A percentile compares a stretch with the other conserved stretches of the same genome.
phyloP scores from a whole-genome alignment of 1,284 basidiomycete genomes.

The Ganoderma resinaceum region DNA sequence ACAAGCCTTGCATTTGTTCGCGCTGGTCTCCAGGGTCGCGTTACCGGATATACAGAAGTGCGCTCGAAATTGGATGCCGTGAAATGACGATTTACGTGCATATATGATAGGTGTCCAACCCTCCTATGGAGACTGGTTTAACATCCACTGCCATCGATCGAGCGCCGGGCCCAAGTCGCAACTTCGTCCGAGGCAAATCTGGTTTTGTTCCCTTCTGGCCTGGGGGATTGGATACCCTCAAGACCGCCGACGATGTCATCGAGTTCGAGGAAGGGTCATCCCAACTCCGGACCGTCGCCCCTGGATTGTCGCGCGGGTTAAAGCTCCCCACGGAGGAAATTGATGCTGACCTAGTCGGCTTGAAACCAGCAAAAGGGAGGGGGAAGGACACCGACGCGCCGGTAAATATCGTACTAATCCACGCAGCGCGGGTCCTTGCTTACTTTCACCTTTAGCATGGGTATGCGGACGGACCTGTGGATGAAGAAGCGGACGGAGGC shows the following conservation, averaged over 20 bases:
- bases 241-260: conserved; percentile 44
- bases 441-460: not conserved
- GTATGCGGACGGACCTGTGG: not conserved
- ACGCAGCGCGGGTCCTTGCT: not conserved
- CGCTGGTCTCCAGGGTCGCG: conserved; percentile 79
- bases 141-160: conserved; percentile 87
- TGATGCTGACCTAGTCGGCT: conserved; percentile 41
- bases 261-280: conserved; percentile 45
- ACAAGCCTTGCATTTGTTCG: conserved; percentile 82
- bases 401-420: not conserved
- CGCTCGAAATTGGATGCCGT: not conserved
- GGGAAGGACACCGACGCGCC: not conserved
- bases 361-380: conserved; percentile 19
- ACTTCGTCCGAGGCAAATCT: conserved; percentile 93
- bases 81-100: not conserved
- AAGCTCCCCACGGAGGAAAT: conserved; percentile 59
- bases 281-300: conserved; percentile 65
- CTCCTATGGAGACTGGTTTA: conserved; percentile 61
- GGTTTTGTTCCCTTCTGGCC: conserved; percentile 93
- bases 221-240: conserved; percentile 80
- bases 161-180: conserved; percentile 77
- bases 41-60: conserved; percentile 85
- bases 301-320: conserved; percentile 73
- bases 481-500: conserved; percentile 18
- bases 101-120: conserved; percentile 53